Evolutionary conservation across 73 alveolate genomes (phyloP).

Genomic region (Paramecium octaurelia): DNA sequence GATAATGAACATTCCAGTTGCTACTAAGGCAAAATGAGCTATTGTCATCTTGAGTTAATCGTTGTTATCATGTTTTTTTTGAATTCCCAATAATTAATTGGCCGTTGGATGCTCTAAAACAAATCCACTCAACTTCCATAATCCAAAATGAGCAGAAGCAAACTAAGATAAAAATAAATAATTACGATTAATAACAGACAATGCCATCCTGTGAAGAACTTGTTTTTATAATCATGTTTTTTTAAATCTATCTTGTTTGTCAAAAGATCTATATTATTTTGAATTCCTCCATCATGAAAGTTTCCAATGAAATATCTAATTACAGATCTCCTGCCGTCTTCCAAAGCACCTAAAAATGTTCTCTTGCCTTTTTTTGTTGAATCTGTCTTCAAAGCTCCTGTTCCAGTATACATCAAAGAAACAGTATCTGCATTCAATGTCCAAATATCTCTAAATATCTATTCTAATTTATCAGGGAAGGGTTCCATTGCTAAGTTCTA

Average conservation of each 20-base stretch:
- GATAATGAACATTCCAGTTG: background rate
- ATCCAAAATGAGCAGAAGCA: background rate
- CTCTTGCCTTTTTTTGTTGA: slow-evolving; percentile 95
- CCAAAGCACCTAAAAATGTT: slow-evolving; percentile 83
- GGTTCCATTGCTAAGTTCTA: slow-evolving; percentile 74
- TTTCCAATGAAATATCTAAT: slow-evolving; percentile 92
- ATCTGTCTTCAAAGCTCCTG: slow-evolving; percentile 98
- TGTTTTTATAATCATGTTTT: background rate
- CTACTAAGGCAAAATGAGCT: background rate
- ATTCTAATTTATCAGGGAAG: slow-evolving; percentile 85
- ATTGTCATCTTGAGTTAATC: background rate
- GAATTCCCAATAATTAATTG: background rate
- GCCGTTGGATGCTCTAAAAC: background rate
- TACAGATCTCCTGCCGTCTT: slow-evolving; percentile 86
- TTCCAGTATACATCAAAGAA: slow-evolving; percentile 91
- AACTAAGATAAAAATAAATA: background rate
- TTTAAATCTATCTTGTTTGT: slow-evolving; percentile 17
- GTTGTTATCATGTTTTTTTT: background rate
- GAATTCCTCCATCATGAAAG: slow-evolving; percentile 86
- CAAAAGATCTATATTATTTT: slow-evolving; percentile 68
- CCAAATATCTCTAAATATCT: slow-evolving; percentile 93
- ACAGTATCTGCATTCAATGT: slow-evolving; percentile 92
- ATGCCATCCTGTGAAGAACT: background rate
- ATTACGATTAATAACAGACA: background rate
- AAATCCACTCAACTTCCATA: background rate